phyloP scores from a whole-genome alignment of 2,329 filamentous ascomycete genomes.

The Arthrinium phaeospermum region DNA sequence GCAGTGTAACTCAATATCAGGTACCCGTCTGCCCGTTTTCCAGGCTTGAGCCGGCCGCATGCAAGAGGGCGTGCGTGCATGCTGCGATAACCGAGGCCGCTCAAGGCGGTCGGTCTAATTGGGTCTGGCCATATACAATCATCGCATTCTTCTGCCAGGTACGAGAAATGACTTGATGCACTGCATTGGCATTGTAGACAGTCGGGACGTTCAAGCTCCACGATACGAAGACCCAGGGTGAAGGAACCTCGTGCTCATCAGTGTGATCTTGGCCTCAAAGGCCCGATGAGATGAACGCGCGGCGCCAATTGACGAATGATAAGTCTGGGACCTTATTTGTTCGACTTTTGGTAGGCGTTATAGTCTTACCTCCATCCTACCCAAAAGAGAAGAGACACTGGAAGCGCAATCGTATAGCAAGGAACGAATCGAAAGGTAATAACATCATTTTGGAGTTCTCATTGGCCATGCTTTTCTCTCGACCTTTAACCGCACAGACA shows the following conservation, averaged over 20 bases:
- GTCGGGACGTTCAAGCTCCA: background rate
- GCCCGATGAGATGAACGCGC: background rate
- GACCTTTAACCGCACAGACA: background rate
- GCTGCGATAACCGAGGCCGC: slow-evolving; percentile 9
- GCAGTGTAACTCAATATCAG: slow-evolving; percentile 14
- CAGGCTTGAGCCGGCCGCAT: background rate
- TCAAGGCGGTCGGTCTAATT: background rate
- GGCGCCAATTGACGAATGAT: background rate
- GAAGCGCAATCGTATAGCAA: background rate
- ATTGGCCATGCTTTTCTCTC: background rate
- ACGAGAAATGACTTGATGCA: background rate
- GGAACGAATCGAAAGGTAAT: background rate
- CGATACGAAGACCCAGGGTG: background rate
- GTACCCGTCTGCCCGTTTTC: slow-evolving; percentile 15
- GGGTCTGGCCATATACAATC: background rate
- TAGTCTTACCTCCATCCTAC: background rate
- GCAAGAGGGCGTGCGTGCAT: background rate
- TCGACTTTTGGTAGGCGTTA: background rate
- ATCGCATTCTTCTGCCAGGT: background rate
- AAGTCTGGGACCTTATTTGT: background rate
- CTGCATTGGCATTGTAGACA: background rate
- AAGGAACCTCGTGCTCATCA: background rate
- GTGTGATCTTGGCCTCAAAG: background rate
- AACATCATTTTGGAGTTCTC: background rate
- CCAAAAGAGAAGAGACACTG: background rate